Evolutionary conservation across 768 basidiomycete genomes (phyloP).

Genomic region (Tephrocybe sp.): DNA sequence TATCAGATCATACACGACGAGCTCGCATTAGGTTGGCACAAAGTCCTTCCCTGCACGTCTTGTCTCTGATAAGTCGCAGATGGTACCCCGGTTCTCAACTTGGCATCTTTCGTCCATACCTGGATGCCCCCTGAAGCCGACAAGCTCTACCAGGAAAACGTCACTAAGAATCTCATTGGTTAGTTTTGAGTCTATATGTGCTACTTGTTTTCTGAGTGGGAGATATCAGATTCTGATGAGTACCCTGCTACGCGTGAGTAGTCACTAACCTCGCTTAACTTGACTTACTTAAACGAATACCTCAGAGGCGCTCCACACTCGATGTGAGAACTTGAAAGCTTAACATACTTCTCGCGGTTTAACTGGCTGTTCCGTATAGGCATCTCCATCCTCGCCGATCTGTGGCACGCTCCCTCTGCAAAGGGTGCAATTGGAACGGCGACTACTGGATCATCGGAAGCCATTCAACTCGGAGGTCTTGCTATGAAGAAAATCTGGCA

Average conservation of each 20-base stretch:
- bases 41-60: background rate
- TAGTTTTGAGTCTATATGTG: background rate
- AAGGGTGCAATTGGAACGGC: constrained; percentile 70
- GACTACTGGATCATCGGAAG: constrained; percentile 72
- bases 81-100: constrained; percentile 60
- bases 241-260: constrained; percentile 63
- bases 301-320: constrained; percentile 51
- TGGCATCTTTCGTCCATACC: constrained; percentile 64
- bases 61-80: constrained; percentile 29
- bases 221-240: constrained; percentile 47
- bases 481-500: constrained; percentile 78
- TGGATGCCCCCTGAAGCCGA: constrained; percentile 59
- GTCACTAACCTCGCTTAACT: background rate
- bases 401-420: constrained; percentile 69
- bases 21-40: constrained; percentile 52
- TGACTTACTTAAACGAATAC: background rate
- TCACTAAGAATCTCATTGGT: constrained; percentile 66
- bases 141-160: constrained; percentile 60
- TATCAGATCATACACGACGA: constrained; percentile 63
- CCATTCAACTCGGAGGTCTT: constrained; percentile 72
- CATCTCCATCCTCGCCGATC: constrained; percentile 52
- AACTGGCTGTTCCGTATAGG: constrained; percentile 23
- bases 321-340: constrained; percentile 33
- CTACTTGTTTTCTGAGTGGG: background rate
- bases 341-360: background rate